These are phyloP conservation scores for Pestalotiopsis sp. DNA, from an alignment of 2,329 filamentous ascomycete species.

Conservation along the genomic window DNA sequence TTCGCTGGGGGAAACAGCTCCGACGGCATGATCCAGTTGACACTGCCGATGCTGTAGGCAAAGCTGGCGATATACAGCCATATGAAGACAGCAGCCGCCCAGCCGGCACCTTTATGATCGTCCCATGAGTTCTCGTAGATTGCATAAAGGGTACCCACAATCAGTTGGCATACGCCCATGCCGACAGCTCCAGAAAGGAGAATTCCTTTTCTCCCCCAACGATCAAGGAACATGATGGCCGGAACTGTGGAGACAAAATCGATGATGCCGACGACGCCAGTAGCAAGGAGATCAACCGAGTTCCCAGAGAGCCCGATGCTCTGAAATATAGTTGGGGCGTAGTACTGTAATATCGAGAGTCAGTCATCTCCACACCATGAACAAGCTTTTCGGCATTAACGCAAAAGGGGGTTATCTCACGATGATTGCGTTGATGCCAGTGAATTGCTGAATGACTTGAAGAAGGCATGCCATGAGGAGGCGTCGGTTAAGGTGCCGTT, in stretches of 20 bases:
- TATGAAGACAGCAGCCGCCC: not conserved
- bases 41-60: not conserved
- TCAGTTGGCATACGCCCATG: constrained; percentile 37
- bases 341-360: constrained; percentile 29
- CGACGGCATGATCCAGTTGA: not conserved
- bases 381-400: not conserved
- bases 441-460: constrained; percentile 57
- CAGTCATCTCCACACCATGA: not conserved
- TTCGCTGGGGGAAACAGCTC: not conserved
- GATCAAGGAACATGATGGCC: constrained; percentile 41
- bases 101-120: not conserved
- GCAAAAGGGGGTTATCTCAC: not conserved
- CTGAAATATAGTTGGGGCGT: constrained; percentile 45
- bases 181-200: constrained; percentile 37
- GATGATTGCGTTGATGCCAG: constrained; percentile 47
- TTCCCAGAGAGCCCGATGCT: constrained; percentile 42
- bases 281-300: constrained; percentile 50
- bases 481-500: constrained; percentile 36
- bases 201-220: constrained; percentile 44
- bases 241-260: constrained; percentile 47
- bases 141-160: not conserved
- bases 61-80: not conserved
- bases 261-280: constrained; percentile 57
- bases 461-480: constrained; percentile 54
- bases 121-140: not conserved